Evolutionary conservation across 139 green algal species (phyloP), one percentile per base, ranked within the genome.

Genomic region (Coelastrella sp.): DNA sequence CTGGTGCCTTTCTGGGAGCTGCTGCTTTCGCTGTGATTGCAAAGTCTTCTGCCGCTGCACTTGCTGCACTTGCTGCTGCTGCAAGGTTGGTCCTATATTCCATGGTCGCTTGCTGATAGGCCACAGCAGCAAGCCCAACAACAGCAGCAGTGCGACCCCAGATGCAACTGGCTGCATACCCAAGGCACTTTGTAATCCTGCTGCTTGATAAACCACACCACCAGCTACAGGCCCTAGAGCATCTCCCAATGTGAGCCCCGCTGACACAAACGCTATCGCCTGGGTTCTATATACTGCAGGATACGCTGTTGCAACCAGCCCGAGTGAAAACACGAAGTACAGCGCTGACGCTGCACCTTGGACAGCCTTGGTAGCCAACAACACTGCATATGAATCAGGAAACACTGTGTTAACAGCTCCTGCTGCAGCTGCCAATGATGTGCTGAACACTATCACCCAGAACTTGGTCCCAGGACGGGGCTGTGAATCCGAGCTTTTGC

Each of bases 311-410:
- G 80, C 80, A 58, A 86, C 80, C 11, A 86, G 59, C 0, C 13
- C 32, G 4, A 86, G 60, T n/a, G 80, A 61, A 10, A 75, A 8
- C 5, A 76, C 80, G 22, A 86, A 86, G 80, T 86, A 86, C n/a
- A 86, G 59, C 4, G 80, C 80, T 75, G 80, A 86, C 58, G 80
- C 80, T 61, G 80, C 16, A n/a, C 80, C 80, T 19, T 86, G 80
- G 3, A 75, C 60, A 5, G 80, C 80, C 60, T 86, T 86, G 5
- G 59, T 75, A 3, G 58, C 17, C n/a, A 86, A 22, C 20, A 86
- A 60, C 4, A 74, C n/a, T 59, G 60, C 2, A 19, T 86, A 76
- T 14, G 22, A 61, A 4, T 60, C 60, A 4, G 80, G 80, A 6
- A 47, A 16, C 5, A 60, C 80, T 58, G 80, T 74, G 80, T 75